phyloP scores from a whole-genome alignment of 331 rosid genomes.

The Spiraea crenata region DNA sequence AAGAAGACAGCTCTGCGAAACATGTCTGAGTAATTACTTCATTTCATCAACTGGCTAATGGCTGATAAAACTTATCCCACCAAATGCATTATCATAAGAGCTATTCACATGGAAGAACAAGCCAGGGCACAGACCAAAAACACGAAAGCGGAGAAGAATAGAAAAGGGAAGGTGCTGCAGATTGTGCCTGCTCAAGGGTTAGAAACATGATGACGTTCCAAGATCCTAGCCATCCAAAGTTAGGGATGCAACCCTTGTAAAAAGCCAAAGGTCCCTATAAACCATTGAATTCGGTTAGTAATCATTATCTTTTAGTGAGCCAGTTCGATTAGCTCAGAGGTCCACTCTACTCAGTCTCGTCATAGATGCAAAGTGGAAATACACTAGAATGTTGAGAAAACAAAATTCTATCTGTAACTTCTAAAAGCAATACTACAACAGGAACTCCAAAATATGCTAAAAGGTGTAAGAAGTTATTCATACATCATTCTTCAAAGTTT shows the following conservation, averaged over 20 bases:
- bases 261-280: conserved; percentile 92
- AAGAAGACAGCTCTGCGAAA: no score
- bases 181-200: conserved; percentile 83
- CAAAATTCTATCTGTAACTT: no score
- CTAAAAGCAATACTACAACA: not conserved
- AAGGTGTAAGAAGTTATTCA: conserved; percentile 16
- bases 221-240: conserved; percentile 93
- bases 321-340: not conserved
- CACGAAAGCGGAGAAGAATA: not conserved
- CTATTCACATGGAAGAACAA: no score
- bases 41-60: no score
- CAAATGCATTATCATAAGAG: no score
- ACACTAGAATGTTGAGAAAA: no score
- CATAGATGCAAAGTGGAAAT: not conserved
- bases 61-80: no score
- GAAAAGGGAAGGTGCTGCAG: not conserved
- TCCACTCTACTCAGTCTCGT: conserved; percentile 1
- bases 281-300: conserved; percentile 1
- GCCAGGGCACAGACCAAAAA: not conserved
- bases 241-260: conserved; percentile 92
- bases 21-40: no score
- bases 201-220: conserved; percentile 99
- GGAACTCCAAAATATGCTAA: conserved; percentile 1
- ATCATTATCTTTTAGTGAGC: conserved; percentile 9
- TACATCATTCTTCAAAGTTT: conserved; percentile 90